Evolutionary conservation across 2,329 filamentous ascomycete genomes (phyloP), one percentile per base, ranked within the genome.

Genomic region (Aspergillus hortae): DNA sequence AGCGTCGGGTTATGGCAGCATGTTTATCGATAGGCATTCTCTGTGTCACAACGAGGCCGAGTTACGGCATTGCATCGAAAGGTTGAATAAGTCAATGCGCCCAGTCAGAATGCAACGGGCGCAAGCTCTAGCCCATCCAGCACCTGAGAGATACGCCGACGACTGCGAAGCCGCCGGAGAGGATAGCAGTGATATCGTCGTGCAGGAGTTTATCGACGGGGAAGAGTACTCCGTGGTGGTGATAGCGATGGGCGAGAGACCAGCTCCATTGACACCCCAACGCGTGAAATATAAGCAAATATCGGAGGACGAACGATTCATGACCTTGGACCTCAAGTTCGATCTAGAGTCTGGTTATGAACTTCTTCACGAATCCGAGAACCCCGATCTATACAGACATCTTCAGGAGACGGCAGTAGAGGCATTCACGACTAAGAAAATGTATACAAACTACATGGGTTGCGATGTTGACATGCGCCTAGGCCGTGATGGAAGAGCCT

Each of bases 281-380:
- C 30, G 35, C 9, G 50, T 49, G 17, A 51, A 54, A 23, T 36
- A 46, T 6, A 58, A 50, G 14, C n/a, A 48, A 3, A 43, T 53
- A 10, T 38, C 41, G 4, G 48, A 47, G 17, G 21, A 51, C 1
- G 51, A 52, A 11, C 45, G 54, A 4, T 58, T 62, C 42, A 35
- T 63, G 12, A 62, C 56, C 10, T 56, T 62, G 6, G 62, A 63
- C 32, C 27, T 58, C 5, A 61, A 63, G 40, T 63, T 61, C 25
- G 51, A 63, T 42, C 40, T 44, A 1, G 56, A 61, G 30, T 57
- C 59, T 5, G 36, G 48, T 2, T 50, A 57, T 12, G 53, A 56
- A 27, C 42, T 59, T 1, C 23, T 64, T 10, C 19, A 54, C 0
- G 44, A 55, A 30, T n/a, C 50, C 4, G 56, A 58, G 2, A 56